A percentile compares a stretch with the other conserved stretches of the same genome.
These are phyloP conservation scores for Cudoniella acicularis DNA, from an alignment of 495 filamentous ascomycete species.

Conservation along the genomic window DNA sequence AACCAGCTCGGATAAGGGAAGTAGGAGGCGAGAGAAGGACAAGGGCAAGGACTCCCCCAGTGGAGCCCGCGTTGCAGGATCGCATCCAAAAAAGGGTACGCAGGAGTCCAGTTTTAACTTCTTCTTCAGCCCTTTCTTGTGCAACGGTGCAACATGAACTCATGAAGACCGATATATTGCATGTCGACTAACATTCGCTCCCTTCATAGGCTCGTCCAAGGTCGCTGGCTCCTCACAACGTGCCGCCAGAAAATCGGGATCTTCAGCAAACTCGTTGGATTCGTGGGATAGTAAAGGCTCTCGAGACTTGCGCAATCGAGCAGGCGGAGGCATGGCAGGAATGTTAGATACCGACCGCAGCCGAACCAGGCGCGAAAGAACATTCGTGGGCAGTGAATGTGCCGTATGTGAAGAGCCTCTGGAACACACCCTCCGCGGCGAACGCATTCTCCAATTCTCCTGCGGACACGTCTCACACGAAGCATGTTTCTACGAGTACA, in stretches of 20 bases:
- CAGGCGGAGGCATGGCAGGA: conserved; percentile 54
- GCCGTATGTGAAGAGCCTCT: conserved; percentile 96
- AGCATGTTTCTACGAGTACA: conserved; percentile 98
- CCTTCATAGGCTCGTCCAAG: conserved; percentile 3
- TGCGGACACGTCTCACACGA: conserved; percentile 96
- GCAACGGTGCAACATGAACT: neutral
- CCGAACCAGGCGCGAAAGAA: conserved; percentile 82
- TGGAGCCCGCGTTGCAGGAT: conserved; percentile 24
- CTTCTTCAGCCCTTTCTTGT: conserved; percentile 2
- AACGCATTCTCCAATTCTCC: conserved; percentile 93
- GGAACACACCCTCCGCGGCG: conserved; percentile 92
- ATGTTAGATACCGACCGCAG: conserved; percentile 74
- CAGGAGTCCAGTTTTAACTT: conserved; percentile 13
- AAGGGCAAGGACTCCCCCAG: conserved; percentile 14
- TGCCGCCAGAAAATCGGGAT: neutral
- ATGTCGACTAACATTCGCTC: neutral
- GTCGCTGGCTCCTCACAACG: conserved; percentile 3
- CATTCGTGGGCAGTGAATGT: conserved; percentile 91
- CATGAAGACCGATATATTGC: neutral
- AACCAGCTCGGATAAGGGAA: conserved; percentile 19
- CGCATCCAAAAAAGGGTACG: conserved; percentile 21
- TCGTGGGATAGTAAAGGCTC: conserved; percentile 13
- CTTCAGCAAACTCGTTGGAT: conserved; percentile 4
- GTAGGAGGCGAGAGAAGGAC: conserved; percentile 22
- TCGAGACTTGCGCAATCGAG: conserved; percentile 17